These are phyloP conservation scores for Diospyros lotus DNA, from an alignment of 148 eudicot genomes.

Conservation along the genomic window DNA sequence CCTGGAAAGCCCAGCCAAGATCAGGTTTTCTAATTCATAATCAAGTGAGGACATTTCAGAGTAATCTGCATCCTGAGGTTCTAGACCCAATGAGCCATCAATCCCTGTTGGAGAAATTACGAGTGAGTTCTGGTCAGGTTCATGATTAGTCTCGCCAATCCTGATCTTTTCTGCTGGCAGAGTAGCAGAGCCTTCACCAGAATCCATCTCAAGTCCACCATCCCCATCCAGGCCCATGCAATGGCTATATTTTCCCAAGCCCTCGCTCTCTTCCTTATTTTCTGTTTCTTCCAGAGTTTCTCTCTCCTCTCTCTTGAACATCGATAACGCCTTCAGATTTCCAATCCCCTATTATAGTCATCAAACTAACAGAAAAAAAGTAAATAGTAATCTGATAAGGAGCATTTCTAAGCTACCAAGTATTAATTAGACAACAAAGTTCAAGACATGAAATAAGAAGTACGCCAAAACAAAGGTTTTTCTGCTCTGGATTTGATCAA, in stretches of 20 bases:
- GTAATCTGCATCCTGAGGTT: slow-evolving; percentile 61
- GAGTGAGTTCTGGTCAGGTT: slow-evolving; percentile 9
- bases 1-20: slow-evolving; percentile 37
- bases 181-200: background rate
- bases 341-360: slow-evolving; percentile 10
- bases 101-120: slow-evolving; percentile 11
- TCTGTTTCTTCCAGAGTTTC: no score
- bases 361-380: slow-evolving; percentile 10
- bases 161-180: slow-evolving; percentile 24
- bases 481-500: no score
- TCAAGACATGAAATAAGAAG: no score
- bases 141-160: slow-evolving; percentile 15
- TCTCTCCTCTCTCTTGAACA: slow-evolving; percentile 31
- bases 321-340: slow-evolving; percentile 11
- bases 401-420: no score
- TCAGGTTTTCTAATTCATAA: slow-evolving; percentile 42
- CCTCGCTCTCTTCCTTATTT: slow-evolving; percentile 9
- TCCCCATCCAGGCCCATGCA: slow-evolving; percentile 7
- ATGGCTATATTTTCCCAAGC: slow-evolving; percentile 2
- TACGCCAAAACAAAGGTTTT: no score
- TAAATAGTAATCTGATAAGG: slow-evolving; percentile 3
- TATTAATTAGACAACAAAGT: no score
- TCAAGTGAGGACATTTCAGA: slow-evolving; percentile 28
- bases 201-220: slow-evolving; percentile 10
- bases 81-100: slow-evolving; percentile 18